Conservation (phyloP, 1,139 yeast species). For the Lodderomyces parapsilosis region DNA sequence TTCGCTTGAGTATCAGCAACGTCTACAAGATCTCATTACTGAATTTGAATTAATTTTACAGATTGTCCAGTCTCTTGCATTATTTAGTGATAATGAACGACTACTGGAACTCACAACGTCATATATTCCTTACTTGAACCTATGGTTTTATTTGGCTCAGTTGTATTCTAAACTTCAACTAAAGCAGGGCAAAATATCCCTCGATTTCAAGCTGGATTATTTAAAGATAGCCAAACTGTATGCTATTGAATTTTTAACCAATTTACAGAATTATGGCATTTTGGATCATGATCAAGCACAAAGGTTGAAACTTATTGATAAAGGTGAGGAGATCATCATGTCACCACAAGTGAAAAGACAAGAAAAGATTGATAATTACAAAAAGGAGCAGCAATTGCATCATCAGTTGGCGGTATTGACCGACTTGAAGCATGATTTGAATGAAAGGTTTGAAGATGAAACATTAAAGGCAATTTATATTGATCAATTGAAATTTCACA, state of each 20-base stretch:
- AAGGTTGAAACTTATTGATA: constrained; percentile 40
- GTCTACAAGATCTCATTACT: constrained; percentile 20
- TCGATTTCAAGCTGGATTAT: constrained; percentile 34
- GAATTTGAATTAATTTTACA: constrained; percentile 28
- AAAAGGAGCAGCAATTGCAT: constrained; percentile 56
- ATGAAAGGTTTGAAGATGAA: constrained; percentile 47
- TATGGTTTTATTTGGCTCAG: constrained; percentile 52
- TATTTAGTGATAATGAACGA: constrained; percentile 62
- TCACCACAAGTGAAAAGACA: constrained; percentile 61
- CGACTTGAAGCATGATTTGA: constrained; percentile 20
- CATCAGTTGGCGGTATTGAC: constrained; percentile 27
- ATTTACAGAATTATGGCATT: constrained; percentile 39
- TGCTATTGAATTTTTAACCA: constrained; percentile 44
- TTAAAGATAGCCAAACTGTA: constrained; percentile 41
- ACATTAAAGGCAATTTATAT: constrained; percentile 50
- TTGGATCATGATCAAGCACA: constrained; percentile 37
- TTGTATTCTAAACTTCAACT: constrained; percentile 18
- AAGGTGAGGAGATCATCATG: constrained; percentile 25
- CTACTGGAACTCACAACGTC: constrained; percentile 56
- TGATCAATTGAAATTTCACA: constrained; percentile 53
- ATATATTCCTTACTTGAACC: constrained; percentile 52
- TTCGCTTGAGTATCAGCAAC: constrained; percentile 24
- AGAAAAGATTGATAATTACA: constrained; percentile 70
- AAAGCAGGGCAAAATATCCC: constrained; percentile 12
- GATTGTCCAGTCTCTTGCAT: constrained; percentile 30